These are phyloP conservation scores for Lepidium campestre DNA, from an alignment of 441 rosid genomes.

Conservation along the genomic window DNA sequence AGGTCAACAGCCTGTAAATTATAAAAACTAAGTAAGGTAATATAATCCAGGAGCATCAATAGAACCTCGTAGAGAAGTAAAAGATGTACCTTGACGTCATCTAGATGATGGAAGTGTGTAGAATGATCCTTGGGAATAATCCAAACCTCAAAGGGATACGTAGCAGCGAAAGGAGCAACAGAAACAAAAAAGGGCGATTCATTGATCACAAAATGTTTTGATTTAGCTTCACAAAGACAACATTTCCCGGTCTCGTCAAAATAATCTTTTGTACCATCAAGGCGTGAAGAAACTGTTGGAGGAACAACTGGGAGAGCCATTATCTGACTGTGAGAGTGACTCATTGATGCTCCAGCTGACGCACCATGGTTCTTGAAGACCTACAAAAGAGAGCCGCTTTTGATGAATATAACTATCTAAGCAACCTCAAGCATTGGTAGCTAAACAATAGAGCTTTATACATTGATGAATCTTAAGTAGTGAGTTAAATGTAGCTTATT, in stretches of 20 bases:
- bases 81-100: conserved; percentile 46
- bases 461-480: neutral
- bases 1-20: conserved; percentile 66
- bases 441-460: neutral
- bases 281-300: conserved; percentile 46
- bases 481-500: conserved; percentile 2
- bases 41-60: neutral
- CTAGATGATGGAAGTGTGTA: conserved; percentile 66
- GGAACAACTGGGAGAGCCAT: conserved; percentile 74
- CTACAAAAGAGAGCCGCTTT: conserved; percentile 22
- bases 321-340: conserved; percentile 86
- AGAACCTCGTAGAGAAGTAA: neutral
- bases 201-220: conserved; percentile 47
- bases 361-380: conserved; percentile 90
- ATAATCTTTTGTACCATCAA: conserved; percentile 50
- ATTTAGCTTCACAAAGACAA: conserved; percentile 54
- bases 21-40: neutral
- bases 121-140: conserved; percentile 61
- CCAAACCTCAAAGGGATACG: conserved; percentile 86
- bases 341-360: conserved; percentile 90
- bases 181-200: conserved; percentile 58
- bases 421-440: neutral
- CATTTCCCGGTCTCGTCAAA: conserved; percentile 55
- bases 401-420: neutral
- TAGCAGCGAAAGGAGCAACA: conserved; percentile 61